Percentiles rank a stretch among this genome's conserved stretches.
These are phyloP conservation scores for Rhazya stricta DNA, from an alignment of 257 asterid species.

Conservation along the genomic window DNA sequence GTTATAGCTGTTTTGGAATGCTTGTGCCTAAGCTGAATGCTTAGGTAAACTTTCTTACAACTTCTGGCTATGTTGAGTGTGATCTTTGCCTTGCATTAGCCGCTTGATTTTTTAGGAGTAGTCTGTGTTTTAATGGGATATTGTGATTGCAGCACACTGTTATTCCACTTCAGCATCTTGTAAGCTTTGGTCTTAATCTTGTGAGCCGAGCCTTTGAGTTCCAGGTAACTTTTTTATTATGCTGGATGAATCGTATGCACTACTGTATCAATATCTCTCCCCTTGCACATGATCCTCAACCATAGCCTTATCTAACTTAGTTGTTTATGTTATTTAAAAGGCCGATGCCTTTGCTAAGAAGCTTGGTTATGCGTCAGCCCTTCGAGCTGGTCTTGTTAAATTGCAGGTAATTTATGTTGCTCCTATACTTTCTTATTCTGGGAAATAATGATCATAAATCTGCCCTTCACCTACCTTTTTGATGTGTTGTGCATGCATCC, in stretches of 20 bases:
- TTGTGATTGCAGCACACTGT: constrained; percentile 78
- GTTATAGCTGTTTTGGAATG: neutral
- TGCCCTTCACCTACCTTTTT: neutral
- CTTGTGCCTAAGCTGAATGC: constrained; percentile 1
- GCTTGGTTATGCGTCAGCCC: constrained; percentile 75
- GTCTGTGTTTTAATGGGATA: neutral
- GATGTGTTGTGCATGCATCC: neutral
- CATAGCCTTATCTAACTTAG: constrained; percentile 1
- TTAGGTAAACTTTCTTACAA: neutral
- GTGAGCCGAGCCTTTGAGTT: constrained; percentile 95
- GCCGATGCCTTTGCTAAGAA: constrained; percentile 95
- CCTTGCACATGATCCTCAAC: constrained; percentile 1
- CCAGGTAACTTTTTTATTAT: constrained; percentile 56
- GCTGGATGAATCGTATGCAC: constrained; percentile 2
- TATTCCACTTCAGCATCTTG: constrained; percentile 88
- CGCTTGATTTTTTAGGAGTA: neutral
- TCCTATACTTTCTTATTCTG: neutral
- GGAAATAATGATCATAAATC: neutral
- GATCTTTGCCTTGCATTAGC: neutral
- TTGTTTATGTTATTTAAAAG: constrained; percentile 31
- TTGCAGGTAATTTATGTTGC: constrained; percentile 54
- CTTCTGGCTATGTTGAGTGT: neutral
- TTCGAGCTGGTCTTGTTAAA: constrained; percentile 89
- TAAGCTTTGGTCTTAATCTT: constrained; percentile 80
- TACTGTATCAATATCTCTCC: neutral